Conservation (phyloP, 2,329 filamentous ascomycete species). For the Ilyonectria sp. region DNA sequence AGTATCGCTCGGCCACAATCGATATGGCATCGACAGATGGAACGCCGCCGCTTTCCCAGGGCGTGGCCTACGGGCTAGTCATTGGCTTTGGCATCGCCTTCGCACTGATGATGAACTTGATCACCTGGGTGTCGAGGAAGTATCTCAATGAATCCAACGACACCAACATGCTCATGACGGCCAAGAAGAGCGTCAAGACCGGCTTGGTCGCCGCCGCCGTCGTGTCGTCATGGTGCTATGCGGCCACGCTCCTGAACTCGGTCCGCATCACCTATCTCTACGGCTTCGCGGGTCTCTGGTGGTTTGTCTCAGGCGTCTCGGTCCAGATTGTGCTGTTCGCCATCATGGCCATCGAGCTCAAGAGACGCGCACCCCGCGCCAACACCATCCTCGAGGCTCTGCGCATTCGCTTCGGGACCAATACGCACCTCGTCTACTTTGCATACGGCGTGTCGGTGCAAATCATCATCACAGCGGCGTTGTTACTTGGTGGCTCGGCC, state of each 20-base stretch:
- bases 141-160: not conserved
- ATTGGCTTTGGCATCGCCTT: conserved; percentile 5
- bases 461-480: not conserved
- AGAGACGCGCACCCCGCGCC: not conserved
- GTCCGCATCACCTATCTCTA: not conserved
- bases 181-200: not conserved
- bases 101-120: not conserved
- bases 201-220: not conserved
- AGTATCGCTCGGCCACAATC: conserved; percentile 1
- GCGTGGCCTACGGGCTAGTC: conserved; percentile 2
- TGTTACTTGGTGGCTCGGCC: not conserved
- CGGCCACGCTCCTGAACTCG: not conserved
- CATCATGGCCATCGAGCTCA: not conserved
- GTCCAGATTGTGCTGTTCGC: not conserved
- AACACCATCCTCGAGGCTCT: not conserved
- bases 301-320: not conserved
- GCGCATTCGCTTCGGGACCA: not conserved
- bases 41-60: conserved; percentile 4
- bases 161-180: not conserved
- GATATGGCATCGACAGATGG: conserved; percentile 3
- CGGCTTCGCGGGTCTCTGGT: not conserved
- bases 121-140: not conserved
- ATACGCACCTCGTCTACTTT: not conserved
- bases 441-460: not conserved
- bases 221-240: not conserved